Evolutionary conservation across 805 yeast genomes (phyloP), one percentile per base, ranked within the genome.

Genomic region (Wickerhamomyces alni): DNA sequence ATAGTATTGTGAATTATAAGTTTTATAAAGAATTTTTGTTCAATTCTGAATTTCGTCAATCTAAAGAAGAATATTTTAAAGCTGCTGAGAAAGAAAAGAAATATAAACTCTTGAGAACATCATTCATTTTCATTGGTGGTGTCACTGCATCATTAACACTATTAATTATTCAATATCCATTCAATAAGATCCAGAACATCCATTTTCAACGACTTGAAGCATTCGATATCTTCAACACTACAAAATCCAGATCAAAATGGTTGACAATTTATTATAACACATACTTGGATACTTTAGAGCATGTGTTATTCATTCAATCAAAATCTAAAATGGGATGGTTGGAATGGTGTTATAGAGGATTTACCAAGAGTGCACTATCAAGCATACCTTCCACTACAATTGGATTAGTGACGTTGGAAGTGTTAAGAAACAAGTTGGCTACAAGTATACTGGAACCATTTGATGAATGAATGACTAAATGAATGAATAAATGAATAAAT

Each of bases 321-420:
- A 79, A 75, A 40, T 72, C 86, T 4, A 69, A 69, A 22, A 56
- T 72, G 24, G 62, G 77, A 2, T 80, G 87, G 80, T 55, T 72
- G 28, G 70, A 70, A 19, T 79, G 89, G 75, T 70, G 80, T 9
- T 91, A 88, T 55, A 80, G 78, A 46, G 97, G 97, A 0, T 87
- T 85, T 55, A 65, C 72, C 7, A 65, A 81, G 41, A 82, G 82
- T 44, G 82, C 95, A 0, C 53, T 85, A 35, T 73, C 87, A 1
- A 77, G 85, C 2, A 75, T 89, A 33, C 98, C 98, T 1, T 87
- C 95, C 2, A 86, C 96, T 1, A 83, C 94, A 31, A 75, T 87
- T 31, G 96, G 96, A 0, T 66, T 91, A 29, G 64, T 91, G 35
- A 87, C 87, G 13, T 77, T 91, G 59, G 97, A 91, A 59, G 80